Percentiles rank a stretch among this genome's conserved stretches.
Conservation (phyloP, 2,329 filamentous ascomycete species). For the Exophiala oligosperma region DNA sequence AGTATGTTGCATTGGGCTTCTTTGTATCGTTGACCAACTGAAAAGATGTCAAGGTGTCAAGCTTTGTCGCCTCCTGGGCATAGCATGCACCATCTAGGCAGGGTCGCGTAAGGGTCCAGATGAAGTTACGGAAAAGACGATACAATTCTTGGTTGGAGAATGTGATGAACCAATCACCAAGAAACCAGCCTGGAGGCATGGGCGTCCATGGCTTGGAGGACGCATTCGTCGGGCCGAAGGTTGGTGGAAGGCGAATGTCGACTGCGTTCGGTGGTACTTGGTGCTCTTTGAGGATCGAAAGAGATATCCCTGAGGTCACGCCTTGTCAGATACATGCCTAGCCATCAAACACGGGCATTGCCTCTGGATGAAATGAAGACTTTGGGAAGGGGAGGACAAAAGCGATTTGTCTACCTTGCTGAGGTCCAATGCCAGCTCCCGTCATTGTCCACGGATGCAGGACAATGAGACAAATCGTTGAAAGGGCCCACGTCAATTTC, state of each 20-base stretch:
- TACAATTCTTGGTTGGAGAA: constrained; percentile 7
- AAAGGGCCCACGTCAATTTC: too few species aligned
- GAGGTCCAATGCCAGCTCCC: too few species aligned
- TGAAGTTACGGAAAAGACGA: constrained; percentile 7
- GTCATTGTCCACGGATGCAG: too few species aligned
- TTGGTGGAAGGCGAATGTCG: not conserved
- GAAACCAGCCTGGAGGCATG: not conserved
- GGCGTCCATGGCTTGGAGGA: not conserved
- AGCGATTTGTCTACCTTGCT: too few species aligned
- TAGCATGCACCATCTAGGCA: not conserved
- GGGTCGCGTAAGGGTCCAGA: constrained; percentile 5
- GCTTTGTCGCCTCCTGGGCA: not conserved
- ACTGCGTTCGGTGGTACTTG: not conserved
- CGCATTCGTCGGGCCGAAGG: not conserved
- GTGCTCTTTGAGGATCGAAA: not conserved
- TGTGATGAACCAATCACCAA: constrained; percentile 9
- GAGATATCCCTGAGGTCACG: not conserved
- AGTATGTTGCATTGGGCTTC: constrained; percentile 6
- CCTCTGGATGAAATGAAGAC: too few species aligned
- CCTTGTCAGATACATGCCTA: too few species aligned
- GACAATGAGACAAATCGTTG: too few species aligned
- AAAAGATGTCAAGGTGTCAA: constrained; percentile 2
- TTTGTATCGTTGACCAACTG: constrained; percentile 4
- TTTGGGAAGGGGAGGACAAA: too few species aligned
- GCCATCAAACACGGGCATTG: too few species aligned